phyloP scores from a whole-genome alignment of 345 rosid genomes.

The Brassica nigra region DNA sequence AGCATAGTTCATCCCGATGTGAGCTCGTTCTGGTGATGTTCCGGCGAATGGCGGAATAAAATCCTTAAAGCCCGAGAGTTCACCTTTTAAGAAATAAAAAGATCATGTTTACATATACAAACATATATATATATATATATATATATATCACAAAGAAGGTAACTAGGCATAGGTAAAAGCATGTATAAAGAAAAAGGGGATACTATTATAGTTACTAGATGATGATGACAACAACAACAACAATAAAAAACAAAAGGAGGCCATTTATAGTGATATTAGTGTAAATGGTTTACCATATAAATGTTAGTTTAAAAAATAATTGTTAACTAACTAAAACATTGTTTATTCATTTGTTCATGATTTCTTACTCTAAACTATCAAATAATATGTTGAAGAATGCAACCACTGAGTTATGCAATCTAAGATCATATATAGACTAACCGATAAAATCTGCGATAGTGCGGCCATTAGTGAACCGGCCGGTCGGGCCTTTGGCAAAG shows the following conservation, averaged over 20 bases:
- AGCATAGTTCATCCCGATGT: conserved; percentile 48
- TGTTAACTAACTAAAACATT: background rate
- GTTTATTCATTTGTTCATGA: background rate
- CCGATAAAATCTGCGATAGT: conserved; percentile 53
- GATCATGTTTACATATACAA: background rate
- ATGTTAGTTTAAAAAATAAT: background rate
- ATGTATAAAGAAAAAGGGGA: background rate
- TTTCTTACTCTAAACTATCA: background rate
- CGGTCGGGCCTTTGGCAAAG: conserved; percentile 58
- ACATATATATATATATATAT: background rate
- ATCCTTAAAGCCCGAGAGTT: conserved; percentile 48
- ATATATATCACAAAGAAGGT: background rate
- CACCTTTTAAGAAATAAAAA: conserved; percentile 36
- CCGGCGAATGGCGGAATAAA: conserved; percentile 46
- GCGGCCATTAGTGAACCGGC: conserved; percentile 61
- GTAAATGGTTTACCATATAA: background rate
- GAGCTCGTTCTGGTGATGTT: conserved; percentile 26
- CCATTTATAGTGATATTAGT: background rate
- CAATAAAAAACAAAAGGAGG: background rate
- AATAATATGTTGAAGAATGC: background rate
- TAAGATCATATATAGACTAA: conserved; percentile 25
- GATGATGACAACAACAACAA: background rate
- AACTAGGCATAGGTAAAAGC: background rate
- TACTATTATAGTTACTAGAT: background rate
- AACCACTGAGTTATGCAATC: background rate